Base-by-base conservation (phyloP, 2,329 filamentous ascomycete genomes). In the Sporothrix mexicana region DNA sequence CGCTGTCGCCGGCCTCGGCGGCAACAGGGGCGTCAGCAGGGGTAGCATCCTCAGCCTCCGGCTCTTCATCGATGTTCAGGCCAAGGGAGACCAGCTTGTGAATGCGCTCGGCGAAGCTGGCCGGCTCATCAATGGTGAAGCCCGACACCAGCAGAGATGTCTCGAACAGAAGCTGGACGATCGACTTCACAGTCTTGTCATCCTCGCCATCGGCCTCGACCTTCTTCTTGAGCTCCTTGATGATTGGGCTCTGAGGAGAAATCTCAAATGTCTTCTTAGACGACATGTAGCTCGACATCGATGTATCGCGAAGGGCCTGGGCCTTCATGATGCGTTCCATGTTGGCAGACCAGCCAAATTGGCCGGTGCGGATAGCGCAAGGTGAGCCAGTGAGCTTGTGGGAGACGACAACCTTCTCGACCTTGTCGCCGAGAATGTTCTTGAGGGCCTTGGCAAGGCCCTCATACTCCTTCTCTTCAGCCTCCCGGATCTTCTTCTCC, bases 251-350 rank as follows among this genome's bases (percentile, higher is more conserved):
- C 90, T 96, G 95, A 84, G 96, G 96, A n/a, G 96, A 98, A 86
- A 99, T 98, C 89, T 99, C 96, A 79, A 99, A 98, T 45, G 96
- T 99, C 94, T 99, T 99, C 95, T 99, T 99, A 83, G 95, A 98
- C 78, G 94, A 97, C 96, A 99, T 99, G 93, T 99, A 99, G 80
- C 94, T 97, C 86, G 90, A 94, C 96, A 99, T 99, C 81, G 95
- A 98, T 79, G 96, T 99, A 88, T 99, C 96, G 87, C 96, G 96
- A 81, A 99, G 95, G 81, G 96, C 96, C 89, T 99, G 96, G 41
- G 96, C 96, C 92, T 99, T 99, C 96, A 99, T 99, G 91, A 99
- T 99, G 89, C 96, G 96, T 91, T 99, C 96, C 96, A 99, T 99
- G 91, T 99, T 99, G 83, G 96, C 96, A 73, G 95, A 98, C 96